Conservation (phyloP, 148 eudicot genomes). For the Nepenthes gracilis region DNA sequence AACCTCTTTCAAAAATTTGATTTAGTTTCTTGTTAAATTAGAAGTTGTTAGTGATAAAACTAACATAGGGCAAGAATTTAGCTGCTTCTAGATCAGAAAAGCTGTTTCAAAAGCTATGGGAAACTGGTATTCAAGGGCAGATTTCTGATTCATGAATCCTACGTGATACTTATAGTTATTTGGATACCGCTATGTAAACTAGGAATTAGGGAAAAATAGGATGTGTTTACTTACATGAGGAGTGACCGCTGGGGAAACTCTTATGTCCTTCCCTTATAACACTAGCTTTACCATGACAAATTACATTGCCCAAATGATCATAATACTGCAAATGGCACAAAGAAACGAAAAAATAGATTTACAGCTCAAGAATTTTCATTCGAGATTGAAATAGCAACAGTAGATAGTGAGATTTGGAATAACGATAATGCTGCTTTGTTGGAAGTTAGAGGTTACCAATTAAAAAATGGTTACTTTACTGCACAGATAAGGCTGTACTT, state of each 20-base stretch:
- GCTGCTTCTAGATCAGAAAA: too few species aligned
- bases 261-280: constrained; percentile 85
- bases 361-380: neutral
- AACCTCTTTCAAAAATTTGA: too few species aligned
- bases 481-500: too few species aligned
- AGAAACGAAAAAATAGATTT: neutral
- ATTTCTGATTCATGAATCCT: neutral
- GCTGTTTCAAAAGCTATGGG: neutral
- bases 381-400: neutral
- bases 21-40: too few species aligned
- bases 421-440: too few species aligned
- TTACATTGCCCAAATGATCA: constrained; percentile 32
- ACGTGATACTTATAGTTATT: neutral
- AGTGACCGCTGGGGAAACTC: constrained; percentile 94
- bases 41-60: too few species aligned
- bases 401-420: neutral
- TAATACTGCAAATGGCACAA: constrained; percentile 16
- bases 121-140: too few species aligned
- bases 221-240: constrained; percentile 48
- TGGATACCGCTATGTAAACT: neutral
- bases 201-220: neutral
- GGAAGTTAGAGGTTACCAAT: too few species aligned
- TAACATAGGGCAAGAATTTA: too few species aligned
- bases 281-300: constrained; percentile 33
- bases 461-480: too few species aligned